Percentiles rank a stretch among this genome's conserved stretches.
phyloP scores from a whole-genome alignment of 2,329 filamentous ascomycete species.

The Mollisiaceae sp. region DNA sequence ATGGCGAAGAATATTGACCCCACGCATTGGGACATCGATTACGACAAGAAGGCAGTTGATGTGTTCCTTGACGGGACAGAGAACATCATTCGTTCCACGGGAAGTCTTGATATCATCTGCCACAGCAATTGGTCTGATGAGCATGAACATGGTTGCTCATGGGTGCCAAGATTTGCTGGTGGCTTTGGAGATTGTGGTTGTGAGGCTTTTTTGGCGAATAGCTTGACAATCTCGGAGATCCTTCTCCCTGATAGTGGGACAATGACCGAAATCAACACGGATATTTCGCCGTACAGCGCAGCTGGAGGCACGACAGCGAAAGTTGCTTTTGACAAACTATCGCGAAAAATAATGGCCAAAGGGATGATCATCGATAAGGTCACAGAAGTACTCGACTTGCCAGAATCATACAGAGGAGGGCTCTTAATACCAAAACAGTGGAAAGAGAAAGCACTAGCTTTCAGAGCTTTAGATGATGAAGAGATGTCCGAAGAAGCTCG shows the following conservation, averaged over 20 bases:
- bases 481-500: not conserved
- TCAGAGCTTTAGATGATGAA: not conserved
- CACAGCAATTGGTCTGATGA: not conserved
- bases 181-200: not conserved
- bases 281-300: not conserved
- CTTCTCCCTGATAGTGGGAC: not conserved
- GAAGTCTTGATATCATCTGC: not conserved
- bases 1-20: not conserved
- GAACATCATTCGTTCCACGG: not conserved
- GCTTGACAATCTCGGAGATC: not conserved
- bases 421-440: not conserved
- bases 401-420: not conserved
- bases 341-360: not conserved
- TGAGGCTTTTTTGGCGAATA: not conserved
- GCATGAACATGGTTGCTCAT: slow-evolving; percentile 1
- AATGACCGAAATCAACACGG: not conserved
- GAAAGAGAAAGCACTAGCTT: not conserved
- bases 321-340: not conserved
- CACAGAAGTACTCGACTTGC: not conserved
- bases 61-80: not conserved
- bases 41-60: not conserved
- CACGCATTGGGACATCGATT: not conserved
- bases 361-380: not conserved
- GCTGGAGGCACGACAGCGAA: not conserved
- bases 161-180: not conserved